Base-by-base conservation (phyloP, 2,329 filamentous ascomycete genomes). In the Bipolaris zeicola region DNA sequence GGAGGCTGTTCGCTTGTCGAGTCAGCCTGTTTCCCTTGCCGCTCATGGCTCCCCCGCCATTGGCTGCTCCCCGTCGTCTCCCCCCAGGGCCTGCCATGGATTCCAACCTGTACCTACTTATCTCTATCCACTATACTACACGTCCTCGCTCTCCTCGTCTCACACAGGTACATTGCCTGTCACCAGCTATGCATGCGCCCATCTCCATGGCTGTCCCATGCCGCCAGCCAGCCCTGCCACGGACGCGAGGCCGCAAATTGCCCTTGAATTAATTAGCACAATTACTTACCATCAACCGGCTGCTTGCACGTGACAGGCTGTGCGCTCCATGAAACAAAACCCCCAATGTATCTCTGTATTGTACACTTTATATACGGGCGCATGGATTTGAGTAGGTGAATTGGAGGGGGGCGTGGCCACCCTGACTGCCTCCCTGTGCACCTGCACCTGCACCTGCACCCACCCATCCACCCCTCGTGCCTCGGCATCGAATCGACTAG, bases 11-110 rank as follows among this genome's bases (percentile, higher is more conserved):
- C 54, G 57, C 56, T 61, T 50, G 45, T 58, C 54, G 61, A 61
- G 57, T 61, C 60, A 56, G 51, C 43, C 42, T 56, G 59, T 58
- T 57, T 55, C 50, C 43, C 44, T 47, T 60, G 50, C 52, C 46
- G 52, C 59, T 37, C 41, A 49, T 24, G 45, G 58, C 58, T 63
- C 65, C 64, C 62, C 64, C 63, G 51, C 24, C 61, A 60, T 69
- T 65, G 58, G 66, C 54, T 69, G 68, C 65, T 60, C 60, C 26
- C 62, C 34, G 57, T 60, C 64, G 60, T 54, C 58, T 50, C 55
- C 51, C 43, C 43, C 53, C n/a, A 52, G 34, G 20, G 14, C 41
- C 13, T 44, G 41, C 41, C 22, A 24, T 44, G 24, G 45, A 28
- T 28, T 10, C 26, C 26, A 28, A 10, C 26, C 0, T 28, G 26